These are phyloP conservation scores for Scheffersomyces coipomensis DNA, from an alignment of 805 yeast species.

Conservation along the genomic window DNA sequence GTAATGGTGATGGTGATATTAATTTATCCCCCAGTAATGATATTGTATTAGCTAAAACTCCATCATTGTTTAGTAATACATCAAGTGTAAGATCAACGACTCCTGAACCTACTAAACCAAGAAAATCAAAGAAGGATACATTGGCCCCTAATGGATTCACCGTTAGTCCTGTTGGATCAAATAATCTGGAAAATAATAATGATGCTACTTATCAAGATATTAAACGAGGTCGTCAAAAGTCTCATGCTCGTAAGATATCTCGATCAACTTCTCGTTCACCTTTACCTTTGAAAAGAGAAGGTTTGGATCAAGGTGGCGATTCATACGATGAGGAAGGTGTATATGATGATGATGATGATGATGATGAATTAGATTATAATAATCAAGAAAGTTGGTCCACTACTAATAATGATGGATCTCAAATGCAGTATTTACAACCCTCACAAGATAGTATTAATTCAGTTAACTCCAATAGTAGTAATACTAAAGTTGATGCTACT, in stretches of 20 bases:
- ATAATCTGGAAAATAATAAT: conserved; percentile 1
- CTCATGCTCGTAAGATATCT: conserved; percentile 18
- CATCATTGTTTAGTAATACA: conserved; percentile 56
- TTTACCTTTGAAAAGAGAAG: conserved; percentile 4
- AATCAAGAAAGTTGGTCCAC: conserved; percentile 15
- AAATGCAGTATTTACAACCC: not conserved
- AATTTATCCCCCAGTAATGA: no score
- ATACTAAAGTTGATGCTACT: conserved; percentile 2
- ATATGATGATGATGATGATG: conserved; percentile 22
- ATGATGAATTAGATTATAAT: conserved; percentile 23
- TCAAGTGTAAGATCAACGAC: conserved; percentile 11
- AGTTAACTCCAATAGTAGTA: not conserved
- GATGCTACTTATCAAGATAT: conserved; percentile 27
- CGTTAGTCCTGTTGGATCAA: not conserved
- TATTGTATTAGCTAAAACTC: conserved; percentile 43
- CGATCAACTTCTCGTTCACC: conserved; percentile 22
- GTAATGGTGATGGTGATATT: not conserved
- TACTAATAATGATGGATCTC: conserved; percentile 9
- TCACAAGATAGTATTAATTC: not conserved
- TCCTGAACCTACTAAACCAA: not conserved
- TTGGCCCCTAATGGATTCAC: not conserved
- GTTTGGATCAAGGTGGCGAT: conserved; percentile 5
- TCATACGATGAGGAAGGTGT: conserved; percentile 18
- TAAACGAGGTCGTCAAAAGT: conserved; percentile 40
- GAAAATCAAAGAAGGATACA: not conserved